Evolutionary conservation across 2,329 filamentous ascomycete genomes (phyloP), one percentile per base, ranked within the genome.

Genomic region (Nemania sp.): DNA sequence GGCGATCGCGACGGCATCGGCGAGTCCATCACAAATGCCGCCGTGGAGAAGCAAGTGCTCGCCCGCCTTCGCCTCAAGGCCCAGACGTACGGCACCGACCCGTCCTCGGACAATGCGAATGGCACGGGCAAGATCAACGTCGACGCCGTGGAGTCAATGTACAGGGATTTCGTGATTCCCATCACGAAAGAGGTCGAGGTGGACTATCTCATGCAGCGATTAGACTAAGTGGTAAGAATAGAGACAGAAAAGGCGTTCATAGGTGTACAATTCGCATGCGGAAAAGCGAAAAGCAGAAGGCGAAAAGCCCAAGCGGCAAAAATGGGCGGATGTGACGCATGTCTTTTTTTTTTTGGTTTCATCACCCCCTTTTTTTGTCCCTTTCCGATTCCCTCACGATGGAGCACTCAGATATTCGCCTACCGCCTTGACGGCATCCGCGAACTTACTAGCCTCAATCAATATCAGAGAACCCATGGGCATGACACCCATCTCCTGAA

Each of bases 171-270:
- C 77, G 93, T 99, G 62, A 99, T 99, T 69, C 95, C 95, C 0
- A 78, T 98, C 75, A 99, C 95, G n/a, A 99, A 99, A 77, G 90
- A 92, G 65, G 94, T 99, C 42, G 95, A 99, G 81, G 92, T 99
- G 10, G 95, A 99, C 70, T 99, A 99, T 75, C 81, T 99, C 68
- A 96, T 99, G 91, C 92, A 98, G 77, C 85, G 95, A 65, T 79
- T 99, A 55, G 85, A 86, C 72, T 65, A 71, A 59, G 56, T 57
- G 59, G 60, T 55, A 56, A 29, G 25, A 29, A 50, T 12, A 40
- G 4, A 62, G 40, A 58, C 17, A 59, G 29, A 51, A 20, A 45
- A 21, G 54, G 54, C 52, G 62, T 45, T 57, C 54, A 50, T 57
- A 47, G 53, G 62, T 56, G 57, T 35, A 20, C 25, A 39, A 63